Conservation (phyloP, 352 stramenopile genomes). For the Globisporangium irregulare region DNA sequence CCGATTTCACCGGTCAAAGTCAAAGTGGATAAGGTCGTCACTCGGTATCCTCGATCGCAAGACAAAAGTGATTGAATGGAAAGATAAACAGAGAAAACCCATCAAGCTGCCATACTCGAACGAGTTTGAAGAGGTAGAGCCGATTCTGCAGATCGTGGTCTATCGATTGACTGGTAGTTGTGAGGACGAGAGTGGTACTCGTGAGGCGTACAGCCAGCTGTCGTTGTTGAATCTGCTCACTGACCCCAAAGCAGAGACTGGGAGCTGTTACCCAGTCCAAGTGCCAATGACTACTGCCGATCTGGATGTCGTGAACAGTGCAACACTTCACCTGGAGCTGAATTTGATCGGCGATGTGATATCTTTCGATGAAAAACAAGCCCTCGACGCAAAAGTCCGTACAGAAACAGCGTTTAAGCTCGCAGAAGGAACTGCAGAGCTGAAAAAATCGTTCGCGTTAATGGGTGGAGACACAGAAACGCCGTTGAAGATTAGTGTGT, state of each 20-base stretch:
- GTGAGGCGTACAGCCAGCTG: conserved; percentile 23
- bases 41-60: conserved; percentile 8
- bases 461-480: conserved; percentile 36
- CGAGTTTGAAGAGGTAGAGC: conserved; percentile 20
- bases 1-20: conserved; percentile 6
- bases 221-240: conserved; percentile 19
- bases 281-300: conserved; percentile 12
- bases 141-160: conserved; percentile 30
- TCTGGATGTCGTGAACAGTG: neutral
- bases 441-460: conserved; percentile 41
- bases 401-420: conserved; percentile 25
- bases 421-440: conserved; percentile 33
- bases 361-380: conserved; percentile 24
- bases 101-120: conserved; percentile 31
- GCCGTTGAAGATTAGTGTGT: conserved; percentile 25
- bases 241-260: conserved; percentile 7
- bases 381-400: conserved; percentile 17
- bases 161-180: conserved; percentile 14
- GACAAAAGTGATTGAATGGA: conserved; percentile 17
- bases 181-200: conserved; percentile 22
- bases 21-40: conserved; percentile 8
- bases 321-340: conserved; percentile 18
- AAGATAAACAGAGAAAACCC: neutral
- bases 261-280: neutral
- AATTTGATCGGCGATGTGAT: conserved; percentile 22